Conservation (phyloP, 768 basidiomycete genomes). For the Psilocybe cubensis region DNA sequence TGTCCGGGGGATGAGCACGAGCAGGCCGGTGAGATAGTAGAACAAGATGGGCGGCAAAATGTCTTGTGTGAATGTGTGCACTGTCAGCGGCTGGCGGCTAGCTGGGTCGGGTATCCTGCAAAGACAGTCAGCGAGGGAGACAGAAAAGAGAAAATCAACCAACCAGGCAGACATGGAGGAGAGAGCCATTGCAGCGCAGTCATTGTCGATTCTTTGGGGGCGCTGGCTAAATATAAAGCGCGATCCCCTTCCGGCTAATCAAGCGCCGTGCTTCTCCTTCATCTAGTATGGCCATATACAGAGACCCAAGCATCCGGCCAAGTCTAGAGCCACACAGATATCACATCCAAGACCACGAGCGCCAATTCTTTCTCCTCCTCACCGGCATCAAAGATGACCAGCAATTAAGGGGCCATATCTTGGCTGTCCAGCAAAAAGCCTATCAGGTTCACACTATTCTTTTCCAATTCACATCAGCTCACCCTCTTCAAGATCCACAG, state of each 20-base stretch:
- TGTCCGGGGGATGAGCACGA: constrained; percentile 53
- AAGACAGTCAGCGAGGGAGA: neutral
- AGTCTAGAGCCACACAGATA: neutral
- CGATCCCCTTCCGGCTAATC: neutral
- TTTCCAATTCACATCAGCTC: too few species aligned
- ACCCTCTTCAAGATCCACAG: constrained; percentile 39
- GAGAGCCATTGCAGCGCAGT: neutral
- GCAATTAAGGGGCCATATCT: constrained; percentile 43
- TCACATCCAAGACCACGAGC: constrained; percentile 19
- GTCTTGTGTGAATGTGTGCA: constrained; percentile 34
- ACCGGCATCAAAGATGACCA: constrained; percentile 41
- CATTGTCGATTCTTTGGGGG: neutral
- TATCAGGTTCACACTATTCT: constrained; percentile 18
- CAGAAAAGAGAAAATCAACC: neutral
- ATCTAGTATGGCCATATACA: neutral
- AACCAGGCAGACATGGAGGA: neutral
- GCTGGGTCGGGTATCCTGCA: constrained; percentile 11
- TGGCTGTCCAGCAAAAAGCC: constrained; percentile 40
- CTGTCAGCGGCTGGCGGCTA: constrained; percentile 35
- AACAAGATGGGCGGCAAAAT: constrained; percentile 45
- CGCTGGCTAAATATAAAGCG: neutral
- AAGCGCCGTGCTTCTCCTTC: neutral
- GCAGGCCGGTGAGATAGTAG: constrained; percentile 55
- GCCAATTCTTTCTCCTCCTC: constrained; percentile 36
- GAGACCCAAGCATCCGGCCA: neutral